Evolutionary conservation across 768 basidiomycete genomes (phyloP), one percentile per base, ranked within the genome.

Genomic region (Mycena maculata): DNA sequence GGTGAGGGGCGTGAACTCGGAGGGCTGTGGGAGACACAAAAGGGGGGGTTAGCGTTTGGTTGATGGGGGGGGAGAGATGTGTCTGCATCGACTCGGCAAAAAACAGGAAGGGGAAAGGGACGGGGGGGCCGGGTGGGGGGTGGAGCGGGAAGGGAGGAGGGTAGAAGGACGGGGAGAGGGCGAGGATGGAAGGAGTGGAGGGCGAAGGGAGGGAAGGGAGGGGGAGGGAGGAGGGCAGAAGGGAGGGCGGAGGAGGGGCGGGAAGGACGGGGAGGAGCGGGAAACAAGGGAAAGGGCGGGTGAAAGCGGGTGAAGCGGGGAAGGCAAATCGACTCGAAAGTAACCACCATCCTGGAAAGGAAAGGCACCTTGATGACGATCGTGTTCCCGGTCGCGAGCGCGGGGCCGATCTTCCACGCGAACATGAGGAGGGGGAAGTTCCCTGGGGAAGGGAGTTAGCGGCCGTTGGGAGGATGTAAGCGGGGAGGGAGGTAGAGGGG

Each of bases 301-400:
- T 48, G 25, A 48, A 27, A n/a, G n/a, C n/a, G n/a, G n/a, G 45
- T 5, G 12, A 25, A 25, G 44, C 18, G 5, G 12, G 13, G 33
- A 31, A 31, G 28, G 28, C 15, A 31, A 63, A 65, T 0, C 48
- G 76, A 80, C 75, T 94, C 94, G 74, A 94, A n/a, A n/a, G n/a
- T n/a, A n/a, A n/a, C n/a, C n/a, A n/a, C n/a, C n/a, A n/a, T n/a
- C n/a, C n/a, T n/a, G 12, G 13, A 52, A 31, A 31, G 28, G 28
- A 28, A 31, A 63, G 65, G 1, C 48, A 76, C 81, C 75, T 94
- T 94, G 74, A 94, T 78, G 49, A 95, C 81, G 64, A 94, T 78
- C 0, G 85, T 81, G 76, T 92, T 93, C 61, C 93, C 94, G 2
- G 88, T 87, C 2, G 93, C 92, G 41, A 95, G 83, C 1, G 92